Conservation (phyloP, 495 filamentous ascomycete species). For the Acidiella bohemica region DNA sequence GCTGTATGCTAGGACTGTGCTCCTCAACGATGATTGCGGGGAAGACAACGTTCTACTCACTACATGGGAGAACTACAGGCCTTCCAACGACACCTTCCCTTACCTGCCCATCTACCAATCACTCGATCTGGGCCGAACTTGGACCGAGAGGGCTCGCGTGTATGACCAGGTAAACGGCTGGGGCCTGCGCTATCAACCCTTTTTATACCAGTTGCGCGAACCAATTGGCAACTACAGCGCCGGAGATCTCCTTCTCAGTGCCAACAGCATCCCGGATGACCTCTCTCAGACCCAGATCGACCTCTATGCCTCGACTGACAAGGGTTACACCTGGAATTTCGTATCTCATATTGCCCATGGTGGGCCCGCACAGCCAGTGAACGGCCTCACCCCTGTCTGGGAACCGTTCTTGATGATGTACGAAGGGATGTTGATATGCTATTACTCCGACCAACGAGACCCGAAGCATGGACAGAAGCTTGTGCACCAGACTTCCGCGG, state of each 20-base stretch:
- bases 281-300: conserved; percentile 52
- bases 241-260: conserved; percentile 49
- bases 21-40: conserved; percentile 25
- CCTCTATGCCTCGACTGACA: conserved; percentile 48
- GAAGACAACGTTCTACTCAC: conserved; percentile 39
- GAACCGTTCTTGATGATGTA: conserved; percentile 41
- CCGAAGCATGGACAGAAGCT: conserved; percentile 42
- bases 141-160: conserved; percentile 47
- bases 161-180: conserved; percentile 49
- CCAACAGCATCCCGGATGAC: conserved; percentile 50
- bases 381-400: conserved; percentile 55
- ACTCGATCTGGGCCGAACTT: conserved; percentile 45
- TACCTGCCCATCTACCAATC: conserved; percentile 56
- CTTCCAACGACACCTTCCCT: neutral
- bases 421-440: conserved; percentile 41
- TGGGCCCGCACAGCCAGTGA: conserved; percentile 44
- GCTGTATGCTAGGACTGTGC: conserved; percentile 40
- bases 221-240: conserved; percentile 40
- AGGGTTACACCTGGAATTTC: conserved; percentile 50
- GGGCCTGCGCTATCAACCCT: conserved; percentile 56
- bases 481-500: conserved; percentile 43
- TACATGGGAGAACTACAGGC: conserved; percentile 49
- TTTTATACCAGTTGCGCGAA: conserved; percentile 46
- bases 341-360: conserved; percentile 51
- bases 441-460: conserved; percentile 60